Conservation (phyloP, 2,329 filamentous ascomycete species). For the Aspergillus japonicus region DNA sequence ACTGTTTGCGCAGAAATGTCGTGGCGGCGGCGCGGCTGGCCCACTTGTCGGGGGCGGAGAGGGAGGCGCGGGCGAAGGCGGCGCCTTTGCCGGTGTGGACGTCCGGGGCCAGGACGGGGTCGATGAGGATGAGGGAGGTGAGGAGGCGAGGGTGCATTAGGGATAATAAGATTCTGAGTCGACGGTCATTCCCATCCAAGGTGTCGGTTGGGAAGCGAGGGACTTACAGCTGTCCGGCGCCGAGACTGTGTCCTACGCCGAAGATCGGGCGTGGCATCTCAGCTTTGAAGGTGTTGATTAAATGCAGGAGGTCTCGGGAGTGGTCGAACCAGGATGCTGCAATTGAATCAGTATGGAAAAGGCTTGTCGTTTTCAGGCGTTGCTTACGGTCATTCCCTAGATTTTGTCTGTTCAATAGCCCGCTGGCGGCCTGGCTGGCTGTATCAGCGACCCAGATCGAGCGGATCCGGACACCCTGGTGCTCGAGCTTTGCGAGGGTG, state of each 20-base stretch:
- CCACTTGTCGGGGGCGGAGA: conserved; percentile 11
- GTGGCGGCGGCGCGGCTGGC: conserved; percentile 7
- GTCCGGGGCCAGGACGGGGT: conserved; percentile 46
- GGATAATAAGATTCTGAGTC: conserved; percentile 55
- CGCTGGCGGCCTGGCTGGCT: conserved; percentile 71
- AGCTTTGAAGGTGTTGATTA: conserved; percentile 69
- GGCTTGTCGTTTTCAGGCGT: not conserved
- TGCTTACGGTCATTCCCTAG: conserved; percentile 74
- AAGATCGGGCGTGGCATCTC: conserved; percentile 73
- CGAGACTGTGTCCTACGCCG: conserved; percentile 83
- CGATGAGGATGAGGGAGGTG: conserved; percentile 68
- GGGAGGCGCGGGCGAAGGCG: not conserved
- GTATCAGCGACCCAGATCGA: conserved; percentile 78
- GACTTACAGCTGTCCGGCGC: conserved; percentile 60
- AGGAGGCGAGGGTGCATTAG: conserved; percentile 76
- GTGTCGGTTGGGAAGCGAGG: not conserved
- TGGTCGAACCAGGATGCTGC: conserved; percentile 76
- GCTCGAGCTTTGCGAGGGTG: conserved; percentile 39
- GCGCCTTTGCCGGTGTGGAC: not conserved
- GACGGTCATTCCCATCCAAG: not conserved
- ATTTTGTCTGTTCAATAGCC: conserved; percentile 67
- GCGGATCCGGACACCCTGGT: conserved; percentile 48
- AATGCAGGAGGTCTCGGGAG: conserved; percentile 73
- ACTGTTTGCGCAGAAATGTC: not conserved
- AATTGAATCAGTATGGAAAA: not conserved